phyloP scores from a whole-genome alignment of 768 basidiomycete genomes.

The Tulasnella sp. region DNA sequence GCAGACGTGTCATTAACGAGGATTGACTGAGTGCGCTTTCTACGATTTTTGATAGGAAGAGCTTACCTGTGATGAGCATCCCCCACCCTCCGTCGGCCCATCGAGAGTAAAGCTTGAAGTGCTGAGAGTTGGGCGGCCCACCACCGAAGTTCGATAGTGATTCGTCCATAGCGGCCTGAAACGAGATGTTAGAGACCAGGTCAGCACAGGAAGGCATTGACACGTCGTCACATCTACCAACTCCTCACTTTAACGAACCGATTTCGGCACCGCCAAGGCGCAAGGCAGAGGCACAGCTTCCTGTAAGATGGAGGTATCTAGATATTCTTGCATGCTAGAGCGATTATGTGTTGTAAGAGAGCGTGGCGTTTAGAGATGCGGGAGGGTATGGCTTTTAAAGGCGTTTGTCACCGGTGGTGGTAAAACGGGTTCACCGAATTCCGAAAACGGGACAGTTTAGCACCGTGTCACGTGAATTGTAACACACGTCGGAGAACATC shows the following conservation, averaged over 20 bases:
- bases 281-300: slow-evolving; percentile 7
- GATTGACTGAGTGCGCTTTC: too few relatives aligned
- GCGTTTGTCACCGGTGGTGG: too few relatives aligned
- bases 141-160: slow-evolving; percentile 55
- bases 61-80: slow-evolving; percentile 66
- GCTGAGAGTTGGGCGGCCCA: slow-evolving; percentile 57
- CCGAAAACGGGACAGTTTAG: too few relatives aligned
- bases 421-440: too few relatives aligned
- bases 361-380: not conserved
- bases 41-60: not conserved
- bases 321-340: not conserved
- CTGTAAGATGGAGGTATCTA: not conserved
- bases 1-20: not conserved
- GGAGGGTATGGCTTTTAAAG: too few relatives aligned
- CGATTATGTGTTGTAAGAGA: not conserved
- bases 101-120: slow-evolving; percentile 51
- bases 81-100: slow-evolving; percentile 79
- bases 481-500: too few relatives aligned
- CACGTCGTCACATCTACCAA: not conserved
- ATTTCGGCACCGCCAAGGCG: slow-evolving; percentile 26
- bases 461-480: too few relatives aligned
- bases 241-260: slow-evolving; percentile 37
- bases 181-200: not conserved
- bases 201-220: not conserved
- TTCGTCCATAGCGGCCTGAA: slow-evolving; percentile 94